phyloP scores from a whole-genome alignment of 108 stramenopile species.

The Cylindrotheca closterium region DNA sequence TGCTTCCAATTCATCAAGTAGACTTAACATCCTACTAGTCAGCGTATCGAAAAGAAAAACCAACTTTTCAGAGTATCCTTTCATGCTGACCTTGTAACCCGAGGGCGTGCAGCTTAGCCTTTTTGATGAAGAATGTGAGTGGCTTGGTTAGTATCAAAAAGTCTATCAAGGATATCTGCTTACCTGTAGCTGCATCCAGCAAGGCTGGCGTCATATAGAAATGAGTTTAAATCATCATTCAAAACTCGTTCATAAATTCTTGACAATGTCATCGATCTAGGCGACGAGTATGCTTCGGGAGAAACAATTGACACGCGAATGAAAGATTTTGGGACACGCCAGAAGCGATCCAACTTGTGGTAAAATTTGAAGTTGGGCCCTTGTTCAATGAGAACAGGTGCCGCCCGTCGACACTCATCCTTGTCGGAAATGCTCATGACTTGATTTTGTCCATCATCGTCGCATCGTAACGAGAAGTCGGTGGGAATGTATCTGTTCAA shows the following conservation, averaged over 20 bases:
- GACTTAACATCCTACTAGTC: conserved; percentile 65
- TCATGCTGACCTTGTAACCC: conserved; percentile 68
- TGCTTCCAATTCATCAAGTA: conserved; percentile 82
- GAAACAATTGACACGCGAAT: conserved; percentile 67
- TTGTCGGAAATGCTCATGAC: conserved; percentile 9
- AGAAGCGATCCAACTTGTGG: conserved; percentile 84
- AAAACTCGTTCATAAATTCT: conserved; percentile 79
- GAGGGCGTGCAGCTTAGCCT: conserved; percentile 58
- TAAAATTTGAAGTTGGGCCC: conserved; percentile 62
- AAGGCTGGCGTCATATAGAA: conserved; percentile 85
- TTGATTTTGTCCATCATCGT: conserved; percentile 32
- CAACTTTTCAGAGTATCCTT: conserved; percentile 85
- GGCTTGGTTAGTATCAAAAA: no score
- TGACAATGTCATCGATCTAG: conserved; percentile 77
- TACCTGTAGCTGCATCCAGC: conserved; percentile 77
- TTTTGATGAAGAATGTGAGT: background rate
- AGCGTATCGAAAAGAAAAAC: conserved; percentile 76
- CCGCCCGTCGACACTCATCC: conserved; percentile 1
- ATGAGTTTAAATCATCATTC: conserved; percentile 83
- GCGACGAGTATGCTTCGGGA: conserved; percentile 71
- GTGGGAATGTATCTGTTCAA: conserved; percentile 81
- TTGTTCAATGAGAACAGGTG: conserved; percentile 53
- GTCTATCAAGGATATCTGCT: no score
- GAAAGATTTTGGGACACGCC: conserved; percentile 76
- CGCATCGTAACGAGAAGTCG: conserved; percentile 78